Base-by-base conservation (phyloP, 2,329 filamentous ascomycete species). In the Trichocomaceae sp. region DNA sequence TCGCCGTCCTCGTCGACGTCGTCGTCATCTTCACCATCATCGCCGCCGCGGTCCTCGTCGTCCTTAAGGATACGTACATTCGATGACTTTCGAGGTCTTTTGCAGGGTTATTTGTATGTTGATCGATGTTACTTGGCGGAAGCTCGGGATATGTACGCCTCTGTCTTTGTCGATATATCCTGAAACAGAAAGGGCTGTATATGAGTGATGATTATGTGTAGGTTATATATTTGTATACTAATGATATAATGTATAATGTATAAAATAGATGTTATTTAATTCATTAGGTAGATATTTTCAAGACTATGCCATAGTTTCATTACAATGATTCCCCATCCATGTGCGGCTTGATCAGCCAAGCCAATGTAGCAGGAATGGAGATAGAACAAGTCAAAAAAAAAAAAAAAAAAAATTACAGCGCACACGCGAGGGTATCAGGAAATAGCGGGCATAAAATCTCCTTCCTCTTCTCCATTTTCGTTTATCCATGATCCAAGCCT, bases 61-160 rank as follows among this genome's bases (percentile, higher is more conserved):
- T 17, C n/a, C 4, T 13, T n/a, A 13, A 5, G 37, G 17, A 33
- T 71, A 23, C 53, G 48, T 12, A 63, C 66, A 6, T 72, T 68
- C 64, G 68, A 72, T 47, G 66, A 69, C 42, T 62, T 66, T 10
- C 64, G 69, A 1, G 50, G 56, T 8, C 53, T 70, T 10, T 58
- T 72, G 37, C 51, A 65, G 19, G 61, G 65, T 8, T 72, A 66
- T 57, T 72, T 70, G 57, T 72, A 71, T 56, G 62, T 65, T 46
- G 69, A 72, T 55, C 66, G 69, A 31, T 60, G 61, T 48, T 69
- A 72, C 55, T 55, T 66, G 31, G 55, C 54, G 12, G 61, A 67
- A 48, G 54, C 69, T 22, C 62, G 64, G 49, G 62, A 63, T 31
- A 48, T 72, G 23, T 71, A 69, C 67, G 63, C 65, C 45, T 64